Evolutionary conservation across 495 filamentous ascomycete species (phyloP), one percentile per base, ranked within the genome.

Genomic region (Penicillium waksmanii): DNA sequence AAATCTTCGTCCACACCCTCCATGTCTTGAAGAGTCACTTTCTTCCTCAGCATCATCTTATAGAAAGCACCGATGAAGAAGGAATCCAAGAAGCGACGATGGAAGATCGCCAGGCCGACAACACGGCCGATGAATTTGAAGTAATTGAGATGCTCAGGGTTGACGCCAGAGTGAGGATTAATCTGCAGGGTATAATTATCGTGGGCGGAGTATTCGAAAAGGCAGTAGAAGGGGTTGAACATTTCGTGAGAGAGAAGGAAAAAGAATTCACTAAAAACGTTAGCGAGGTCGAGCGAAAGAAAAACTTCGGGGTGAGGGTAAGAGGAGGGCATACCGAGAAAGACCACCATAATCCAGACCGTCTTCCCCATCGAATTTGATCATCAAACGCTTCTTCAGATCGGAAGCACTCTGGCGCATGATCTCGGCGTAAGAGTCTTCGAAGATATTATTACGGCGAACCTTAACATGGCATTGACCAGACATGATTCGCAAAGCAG

Each of bases 101-200:
- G 95, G 87, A 99, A 99, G 73, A 99, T 98, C 58, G 95, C 95
- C 60, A 99, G 77, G 51, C 95, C 95, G 58, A 99, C 96, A 42
- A 99, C 96, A 53, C 95, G 91, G 43, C 95, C 95, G 70, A 99
- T 99, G 78, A 99, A 99, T 77, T 96, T 99, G 84, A 99, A 99
- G 77, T 97, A 99, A 68, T 97, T 97, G 64, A 99, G 81, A 84
- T 99, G 95, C 77, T 99, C 95, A 7, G 95, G 96, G 77, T 99
- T 99, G 75, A 99, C 97, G 62, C 95, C 95, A 58, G 95, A 99
- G 72, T 99, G 95, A 57, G 95, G 95, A 78, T 99, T 99, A 80
- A 99, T 99, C 78, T 99, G 95, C 57, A 99, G 88, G 55, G 95
- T 99, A 80, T 99, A 99, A 80, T 99, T 99, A 85, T 99, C 95